Evolutionary conservation across 768 basidiomycete genomes (phyloP).

Genomic region (Mycena epipterygia): DNA sequence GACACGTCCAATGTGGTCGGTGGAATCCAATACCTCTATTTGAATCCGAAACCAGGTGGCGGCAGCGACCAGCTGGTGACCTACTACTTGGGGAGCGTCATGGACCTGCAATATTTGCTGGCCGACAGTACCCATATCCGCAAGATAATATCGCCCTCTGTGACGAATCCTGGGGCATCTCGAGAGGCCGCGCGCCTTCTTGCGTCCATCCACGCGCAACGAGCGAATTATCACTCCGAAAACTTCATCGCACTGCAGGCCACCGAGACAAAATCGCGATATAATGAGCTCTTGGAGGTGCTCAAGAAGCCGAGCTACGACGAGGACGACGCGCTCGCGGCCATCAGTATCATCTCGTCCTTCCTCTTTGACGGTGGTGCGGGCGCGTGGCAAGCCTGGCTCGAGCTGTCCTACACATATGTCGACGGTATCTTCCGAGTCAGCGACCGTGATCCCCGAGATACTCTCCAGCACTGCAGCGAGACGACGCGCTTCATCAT

Average conservation of each 20-base stretch:
- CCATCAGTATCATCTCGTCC: conserved; percentile 80
- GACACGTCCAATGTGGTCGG: background rate
- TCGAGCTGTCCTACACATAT: conserved; percentile 71
- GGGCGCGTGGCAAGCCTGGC: conserved; percentile 78
- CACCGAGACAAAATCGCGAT: conserved; percentile 38
- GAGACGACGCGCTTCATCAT: conserved; percentile 78
- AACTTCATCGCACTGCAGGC: conserved; percentile 43
- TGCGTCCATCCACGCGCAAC: conserved; percentile 67
- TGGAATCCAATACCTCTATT: background rate
- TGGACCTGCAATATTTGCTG: conserved; percentile 78
- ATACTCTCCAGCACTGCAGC: conserved; percentile 59
- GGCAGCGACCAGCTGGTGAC: conserved; percentile 45
- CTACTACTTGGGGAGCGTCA: conserved; percentile 73
- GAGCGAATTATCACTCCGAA: conserved; percentile 36
- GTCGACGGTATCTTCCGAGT: conserved; percentile 64
- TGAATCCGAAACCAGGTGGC: conserved; percentile 14
- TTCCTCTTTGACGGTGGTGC: conserved; percentile 84
- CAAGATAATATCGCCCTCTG: conserved; percentile 63
- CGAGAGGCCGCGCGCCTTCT: conserved; percentile 74
- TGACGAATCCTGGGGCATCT: conserved; percentile 61
- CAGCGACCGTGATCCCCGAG: conserved; percentile 55
- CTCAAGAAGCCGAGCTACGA: conserved; percentile 46
- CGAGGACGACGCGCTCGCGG: conserved; percentile 84
- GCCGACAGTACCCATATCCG: conserved; percentile 64
- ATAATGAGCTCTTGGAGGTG: conserved; percentile 43